Evolutionary conservation across 306 rosid species (phyloP).

Genomic region (Calophaca sinica): DNA sequence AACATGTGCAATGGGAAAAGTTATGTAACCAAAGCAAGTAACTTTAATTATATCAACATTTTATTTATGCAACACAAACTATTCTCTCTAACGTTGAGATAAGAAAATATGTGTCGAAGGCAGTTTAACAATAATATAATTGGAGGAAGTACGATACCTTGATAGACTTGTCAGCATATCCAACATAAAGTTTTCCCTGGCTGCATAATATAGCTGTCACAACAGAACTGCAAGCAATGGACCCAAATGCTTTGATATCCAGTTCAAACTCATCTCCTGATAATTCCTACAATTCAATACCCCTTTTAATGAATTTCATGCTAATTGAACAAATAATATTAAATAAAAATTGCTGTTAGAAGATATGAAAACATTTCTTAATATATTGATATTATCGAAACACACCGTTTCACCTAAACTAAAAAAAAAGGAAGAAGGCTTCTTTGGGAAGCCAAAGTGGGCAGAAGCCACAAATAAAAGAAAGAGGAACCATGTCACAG

Average conservation of each 20-base stretch:
- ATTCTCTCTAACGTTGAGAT: conserved; percentile 27
- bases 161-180: conserved; percentile 70
- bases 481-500: no score
- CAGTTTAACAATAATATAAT: conserved; percentile 23
- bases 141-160: conserved; percentile 59
- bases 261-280: conserved; percentile 73
- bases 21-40: conserved; percentile 20
- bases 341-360: conserved; percentile 11
- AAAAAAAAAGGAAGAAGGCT: no score
- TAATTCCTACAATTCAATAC: conserved; percentile 67
- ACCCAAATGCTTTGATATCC: conserved; percentile 65
- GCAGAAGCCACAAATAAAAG: no score
- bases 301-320: conserved; percentile 24
- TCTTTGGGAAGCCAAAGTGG: no score
- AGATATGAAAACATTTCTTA: not conserved
- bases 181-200: conserved; percentile 81
- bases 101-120: not conserved
- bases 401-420: no score
- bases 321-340: conserved; percentile 19
- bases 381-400: not conserved
- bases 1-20: conserved; percentile 13
- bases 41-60: conserved; percentile 21
- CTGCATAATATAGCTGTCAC: conserved; percentile 72
- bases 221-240: conserved; percentile 65
- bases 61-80: conserved; percentile 31